Evolutionary conservation across 1,284 basidiomycete species (phyloP), one percentile per base, ranked within the genome.

Genomic region (Sporisorium sorghi): DNA sequence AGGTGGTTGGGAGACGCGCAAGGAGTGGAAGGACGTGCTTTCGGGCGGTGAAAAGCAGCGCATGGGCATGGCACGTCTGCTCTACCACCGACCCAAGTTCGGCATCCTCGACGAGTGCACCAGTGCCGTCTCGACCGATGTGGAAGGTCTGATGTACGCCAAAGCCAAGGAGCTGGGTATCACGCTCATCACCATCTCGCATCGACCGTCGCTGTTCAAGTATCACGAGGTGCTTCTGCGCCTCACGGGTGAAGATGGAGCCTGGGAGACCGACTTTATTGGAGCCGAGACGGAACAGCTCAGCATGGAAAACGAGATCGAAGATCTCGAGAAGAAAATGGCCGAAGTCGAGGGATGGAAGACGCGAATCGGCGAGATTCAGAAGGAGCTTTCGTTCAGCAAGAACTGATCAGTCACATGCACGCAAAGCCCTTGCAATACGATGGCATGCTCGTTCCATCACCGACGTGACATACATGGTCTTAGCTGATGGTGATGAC

Each of bases 71-170:
- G 59, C 48, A 69, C 87, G 93, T 28, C 90, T 93, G 39, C 91
- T 94, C 84, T 94, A 93, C 85, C 93, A 93, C 83, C 85, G 87
- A 44, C 93, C 93, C 1, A 89, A 89, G 82, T 80, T 76, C 32
- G 82, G 73, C n/a, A 85, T 88, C 15, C 84, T 88, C 19, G 87
- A 88, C 83, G 95, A 98, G 84, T 96, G 93, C 85, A 97, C 95
- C 5, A 94, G 92, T 70, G 96, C 96, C 1, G 94, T 99, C 7
- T 97, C 94, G 10, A 94, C 93, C 59, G 96, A 98, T 81, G 94
- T 97, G 21, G 95, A 97, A 84, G 94, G 94, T 0, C 87, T 91
- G 66, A 95, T 99, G 93, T 98, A 97, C 86, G 92, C 96, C 82
- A 90, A 93, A 76, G 92, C 93, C 37, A 97, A 97, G 85, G 88